Evolutionary conservation across 2,329 filamentous ascomycete genomes (phyloP), one percentile per base, ranked within the genome.

Genomic region (Aureobasidium sp.): DNA sequence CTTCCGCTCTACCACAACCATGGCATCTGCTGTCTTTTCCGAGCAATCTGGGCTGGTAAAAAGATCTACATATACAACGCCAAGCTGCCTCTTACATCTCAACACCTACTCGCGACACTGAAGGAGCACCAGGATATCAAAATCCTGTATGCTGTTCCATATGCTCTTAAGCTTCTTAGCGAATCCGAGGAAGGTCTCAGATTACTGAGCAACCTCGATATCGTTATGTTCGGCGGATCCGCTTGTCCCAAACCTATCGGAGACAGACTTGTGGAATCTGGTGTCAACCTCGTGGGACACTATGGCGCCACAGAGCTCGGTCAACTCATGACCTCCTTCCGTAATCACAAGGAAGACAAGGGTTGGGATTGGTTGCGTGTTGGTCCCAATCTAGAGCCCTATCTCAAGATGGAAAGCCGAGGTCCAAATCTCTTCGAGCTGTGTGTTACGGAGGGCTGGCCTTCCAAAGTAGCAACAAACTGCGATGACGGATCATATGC

Each of bases 71-170:
- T 85, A 37, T 82, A 80, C 68, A 84, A 81, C 64, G 78, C 81
- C 0, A 72, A 74, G 1, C 66, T 85, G 2, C 83, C 83, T 0
- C 68, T 85, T 3, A 82, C 83, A 0, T 63, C 64, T 11, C 65
- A 64, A 36, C 62, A 69, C 54, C 62, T 68, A 11, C 58, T 67
- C 7, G 32, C 59, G 3, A 67, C 66, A 3, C 59, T 67, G n/a
- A 62, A 37, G 16, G 42, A 63, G 25, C 66, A 66, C 32, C 66
- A 61, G 29, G 66, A 67, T 6, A 67, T 68, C 36, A 81, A 85
- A 53, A 79, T 82, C 25, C 78, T 87, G n/a, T 80, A 84, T 63
- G 80, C 77, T 1, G 85, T 87, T 0, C 85, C 85, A 0, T 87
- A 86, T 64, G 80, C 81, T 0, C 69, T 87, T 21, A 86, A 86